These are phyloP conservation scores for Macrophomina phaseolina DNA, from an alignment of 2,329 filamentous ascomycete species.

Conservation along the genomic window DNA sequence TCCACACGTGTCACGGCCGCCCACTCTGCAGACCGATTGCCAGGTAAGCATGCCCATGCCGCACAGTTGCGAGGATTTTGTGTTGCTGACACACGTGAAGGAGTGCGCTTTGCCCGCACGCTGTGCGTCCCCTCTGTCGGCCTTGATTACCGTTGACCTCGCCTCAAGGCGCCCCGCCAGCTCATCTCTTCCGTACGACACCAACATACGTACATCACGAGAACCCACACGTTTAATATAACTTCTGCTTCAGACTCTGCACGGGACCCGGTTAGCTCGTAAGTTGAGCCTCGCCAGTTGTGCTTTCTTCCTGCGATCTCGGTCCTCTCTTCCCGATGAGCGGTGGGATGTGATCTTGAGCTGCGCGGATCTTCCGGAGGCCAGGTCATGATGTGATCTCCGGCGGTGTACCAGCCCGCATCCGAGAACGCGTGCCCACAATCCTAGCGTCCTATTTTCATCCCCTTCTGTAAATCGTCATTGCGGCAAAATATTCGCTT, in stretches of 20 bases:
- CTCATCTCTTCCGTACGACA: constrained; percentile 17
- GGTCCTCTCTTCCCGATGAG: not conserved
- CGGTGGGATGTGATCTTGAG: not conserved
- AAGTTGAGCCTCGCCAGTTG: not conserved
- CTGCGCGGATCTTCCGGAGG: constrained; percentile 20
- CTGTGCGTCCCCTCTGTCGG: not conserved
- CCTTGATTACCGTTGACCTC: constrained; percentile 1
- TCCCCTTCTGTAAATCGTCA: not conserved
- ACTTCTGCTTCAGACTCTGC: not conserved
- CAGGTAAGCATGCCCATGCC: constrained; percentile 8
- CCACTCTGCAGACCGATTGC: not conserved
- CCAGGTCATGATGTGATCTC: constrained; percentile 11
- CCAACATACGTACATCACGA: constrained; percentile 8
- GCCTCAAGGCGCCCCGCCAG: constrained; percentile 6
- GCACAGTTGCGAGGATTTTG: not conserved
- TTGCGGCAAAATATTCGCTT: not conserved
- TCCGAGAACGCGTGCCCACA: constrained; percentile 16
- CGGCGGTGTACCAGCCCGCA: constrained; percentile 14
- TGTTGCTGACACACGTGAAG: constrained; percentile 12
- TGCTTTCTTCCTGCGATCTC: not conserved
- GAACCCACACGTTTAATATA: constrained; percentile 6
- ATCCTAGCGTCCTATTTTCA: constrained; percentile 3
- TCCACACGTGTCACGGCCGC: constrained; percentile 11
- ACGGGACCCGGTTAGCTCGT: not conserved
- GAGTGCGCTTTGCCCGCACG: not conserved